Percentiles rank a stretch among this genome's conserved stretches.
Evolutionary conservation across 129 eudicot species (phyloP).

Genomic region (Oenanthe sinensis): DNA sequence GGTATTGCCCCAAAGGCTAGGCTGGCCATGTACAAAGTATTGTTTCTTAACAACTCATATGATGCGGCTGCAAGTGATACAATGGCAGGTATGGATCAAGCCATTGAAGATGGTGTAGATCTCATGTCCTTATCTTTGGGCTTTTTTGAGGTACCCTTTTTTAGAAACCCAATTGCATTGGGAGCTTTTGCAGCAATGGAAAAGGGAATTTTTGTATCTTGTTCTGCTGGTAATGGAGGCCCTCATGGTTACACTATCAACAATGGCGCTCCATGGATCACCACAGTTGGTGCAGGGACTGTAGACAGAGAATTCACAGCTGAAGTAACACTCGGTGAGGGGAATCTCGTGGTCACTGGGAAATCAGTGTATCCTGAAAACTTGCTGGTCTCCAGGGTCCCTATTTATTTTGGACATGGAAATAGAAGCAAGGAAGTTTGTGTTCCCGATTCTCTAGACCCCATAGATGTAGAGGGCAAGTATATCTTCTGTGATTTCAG

Average conservation of each 20-base stretch:
- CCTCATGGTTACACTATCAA: background rate
- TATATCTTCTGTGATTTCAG: background rate
- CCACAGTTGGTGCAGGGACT: background rate
- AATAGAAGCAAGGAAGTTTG: background rate
- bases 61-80: background rate
- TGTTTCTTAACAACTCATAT: background rate
- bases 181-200: background rate
- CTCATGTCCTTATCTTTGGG: background rate
- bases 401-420: background rate
- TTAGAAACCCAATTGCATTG: background rate
- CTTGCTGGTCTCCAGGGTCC: background rate
- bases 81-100: background rate
- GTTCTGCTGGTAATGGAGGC: background rate
- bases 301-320: background rate
- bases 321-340: background rate
- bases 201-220: background rate
- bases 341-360: background rate
- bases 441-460: background rate
- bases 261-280: background rate
- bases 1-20: background rate
- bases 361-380: background rate
- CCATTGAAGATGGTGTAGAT: background rate
- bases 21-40: background rate
- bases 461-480: background rate
- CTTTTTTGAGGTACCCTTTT: background rate